These are phyloP conservation scores for Ceratorhiza oryzae-sativae DNA, from an alignment of 1,284 basidiomycete species.

Conservation along the genomic window DNA sequence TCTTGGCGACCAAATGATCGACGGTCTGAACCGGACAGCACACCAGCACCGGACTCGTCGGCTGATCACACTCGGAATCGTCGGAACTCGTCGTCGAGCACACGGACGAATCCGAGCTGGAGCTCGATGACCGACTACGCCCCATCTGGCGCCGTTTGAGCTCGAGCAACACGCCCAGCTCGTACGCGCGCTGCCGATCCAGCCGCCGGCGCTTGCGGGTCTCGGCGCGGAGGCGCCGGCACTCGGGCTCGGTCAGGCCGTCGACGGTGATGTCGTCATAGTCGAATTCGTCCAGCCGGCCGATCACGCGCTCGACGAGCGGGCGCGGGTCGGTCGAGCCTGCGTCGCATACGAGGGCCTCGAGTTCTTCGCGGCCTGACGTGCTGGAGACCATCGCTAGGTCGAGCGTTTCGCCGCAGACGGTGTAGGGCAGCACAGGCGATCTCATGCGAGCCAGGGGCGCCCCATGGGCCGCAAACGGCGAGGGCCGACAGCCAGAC, in stretches of 20 bases:
- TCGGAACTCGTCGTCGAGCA: constrained; percentile 13
- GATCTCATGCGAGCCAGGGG: constrained; percentile 32
- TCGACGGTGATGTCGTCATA: constrained; percentile 31
- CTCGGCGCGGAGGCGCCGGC: constrained; percentile 16
- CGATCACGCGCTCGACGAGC: constrained; percentile 22
- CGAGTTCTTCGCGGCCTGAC: constrained; percentile 9
- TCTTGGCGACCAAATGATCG: constrained; percentile 25
- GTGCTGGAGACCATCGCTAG: not conserved
- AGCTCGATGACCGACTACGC: constrained; percentile 24
- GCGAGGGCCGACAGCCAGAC: constrained; percentile 1
- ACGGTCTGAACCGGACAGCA: constrained; percentile 2
- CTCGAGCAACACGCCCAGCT: constrained; percentile 18
- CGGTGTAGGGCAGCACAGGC: constrained; percentile 7
- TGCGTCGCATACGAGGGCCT: not conserved
- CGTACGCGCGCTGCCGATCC: constrained; percentile 19
- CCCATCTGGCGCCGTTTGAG: constrained; percentile 27
- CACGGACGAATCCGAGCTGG: constrained; percentile 1
- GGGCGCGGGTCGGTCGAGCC: constrained; percentile 17
- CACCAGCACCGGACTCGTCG: not conserved
- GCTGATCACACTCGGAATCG: not conserved
- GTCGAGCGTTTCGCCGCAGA: constrained; percentile 18
- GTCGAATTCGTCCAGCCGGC: not conserved
- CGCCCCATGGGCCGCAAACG: constrained; percentile 3
- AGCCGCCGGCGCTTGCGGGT: constrained; percentile 19
- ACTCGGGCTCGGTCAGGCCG: constrained; percentile 26